Conservation (phyloP, 805 yeast genomes). For the Candida pseudofarinosa region DNA sequence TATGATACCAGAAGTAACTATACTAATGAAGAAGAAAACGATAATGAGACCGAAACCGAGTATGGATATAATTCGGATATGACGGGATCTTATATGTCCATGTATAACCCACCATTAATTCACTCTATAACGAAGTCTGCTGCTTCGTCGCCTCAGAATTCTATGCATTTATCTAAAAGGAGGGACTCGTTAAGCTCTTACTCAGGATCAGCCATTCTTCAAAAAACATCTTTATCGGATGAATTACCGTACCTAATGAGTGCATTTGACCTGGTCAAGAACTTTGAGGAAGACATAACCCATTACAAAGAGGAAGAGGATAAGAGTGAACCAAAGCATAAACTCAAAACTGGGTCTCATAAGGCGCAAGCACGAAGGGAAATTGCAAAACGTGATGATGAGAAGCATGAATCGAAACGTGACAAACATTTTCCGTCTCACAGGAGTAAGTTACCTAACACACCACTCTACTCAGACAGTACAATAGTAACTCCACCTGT, state of each 20-base stretch:
- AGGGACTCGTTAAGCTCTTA: conserved; percentile 25
- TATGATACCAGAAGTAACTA: conserved; percentile 13
- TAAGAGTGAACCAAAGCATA: conserved; percentile 1
- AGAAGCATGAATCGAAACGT: neutral
- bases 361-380: neutral
- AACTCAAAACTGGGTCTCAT: neutral
- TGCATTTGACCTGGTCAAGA: conserved; percentile 63
- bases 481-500: conserved; percentile 17
- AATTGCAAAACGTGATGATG: neutral
- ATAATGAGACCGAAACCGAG: neutral
- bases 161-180: conserved; percentile 9
- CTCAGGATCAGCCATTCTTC: conserved; percentile 35
- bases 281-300: conserved; percentile 47
- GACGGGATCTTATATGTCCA: conserved; percentile 17
- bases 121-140: conserved; percentile 35
- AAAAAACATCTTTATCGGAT: conserved; percentile 53
- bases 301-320: conserved; percentile 21
- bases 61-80: conserved; percentile 23
- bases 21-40: neutral
- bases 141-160: conserved; percentile 2
- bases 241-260: conserved; percentile 64
- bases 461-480: conserved; percentile 33
- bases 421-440: conserved; percentile 17
- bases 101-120: conserved; percentile 30
- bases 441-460: conserved; percentile 26